Percentiles rank a stretch among this genome's conserved stretches.
Conservation (phyloP, 176 grass and related monocot genomes). For the Triticum monococcum region DNA sequence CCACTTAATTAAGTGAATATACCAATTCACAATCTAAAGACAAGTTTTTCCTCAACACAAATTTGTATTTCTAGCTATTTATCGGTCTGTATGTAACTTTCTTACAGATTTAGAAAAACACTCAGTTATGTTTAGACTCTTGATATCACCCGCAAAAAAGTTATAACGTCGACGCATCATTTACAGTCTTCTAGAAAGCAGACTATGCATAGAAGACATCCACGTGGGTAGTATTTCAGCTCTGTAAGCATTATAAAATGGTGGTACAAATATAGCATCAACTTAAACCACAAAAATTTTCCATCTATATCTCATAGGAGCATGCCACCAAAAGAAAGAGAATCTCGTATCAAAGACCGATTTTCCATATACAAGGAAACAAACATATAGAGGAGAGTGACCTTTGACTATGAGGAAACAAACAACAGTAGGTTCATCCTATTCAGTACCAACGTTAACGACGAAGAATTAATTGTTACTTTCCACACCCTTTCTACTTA, state of each 20-base stretch:
- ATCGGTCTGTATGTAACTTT: too few relatives aligned
- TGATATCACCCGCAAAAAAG: too few relatives aligned
- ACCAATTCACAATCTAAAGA: too few relatives aligned
- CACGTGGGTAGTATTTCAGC: not conserved
- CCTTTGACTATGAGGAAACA: not conserved
- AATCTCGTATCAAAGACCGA: not conserved
- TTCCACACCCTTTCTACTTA: not conserved
- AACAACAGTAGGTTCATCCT: not conserved
- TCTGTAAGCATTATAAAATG: not conserved
- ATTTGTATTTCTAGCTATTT: too few relatives aligned
- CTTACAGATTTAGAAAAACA: too few relatives aligned
- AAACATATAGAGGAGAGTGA: not conserved
- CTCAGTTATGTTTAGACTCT: too few relatives aligned
- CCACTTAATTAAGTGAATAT: too few relatives aligned
- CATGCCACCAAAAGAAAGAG: not conserved
- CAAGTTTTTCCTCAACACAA: too few relatives aligned
- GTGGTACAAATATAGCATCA: not conserved
- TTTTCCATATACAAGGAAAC: not conserved
- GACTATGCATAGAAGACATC: not conserved
- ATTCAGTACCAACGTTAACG: too few relatives aligned
- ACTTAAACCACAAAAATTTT: not conserved
- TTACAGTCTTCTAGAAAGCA: too few relatives aligned
- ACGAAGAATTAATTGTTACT: too few relatives aligned
- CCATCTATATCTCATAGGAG: not conserved
- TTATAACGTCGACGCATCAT: too few relatives aligned